Evolutionary conservation across 2,329 filamentous ascomycete species (phyloP), one percentile per base, ranked within the genome.

Genomic region (Phoma sp.): DNA sequence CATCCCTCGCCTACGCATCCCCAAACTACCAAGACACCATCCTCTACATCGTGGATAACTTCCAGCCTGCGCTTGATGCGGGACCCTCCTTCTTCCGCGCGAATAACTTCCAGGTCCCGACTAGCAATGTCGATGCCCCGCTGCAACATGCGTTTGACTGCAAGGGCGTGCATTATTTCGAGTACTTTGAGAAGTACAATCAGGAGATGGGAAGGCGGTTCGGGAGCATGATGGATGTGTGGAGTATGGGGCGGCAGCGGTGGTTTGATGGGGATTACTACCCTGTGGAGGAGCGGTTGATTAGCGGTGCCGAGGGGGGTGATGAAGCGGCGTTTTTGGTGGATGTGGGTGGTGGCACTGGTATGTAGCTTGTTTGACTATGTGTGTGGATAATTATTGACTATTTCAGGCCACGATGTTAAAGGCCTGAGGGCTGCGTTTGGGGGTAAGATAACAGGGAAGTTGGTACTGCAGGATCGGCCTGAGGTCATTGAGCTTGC

Each of bases 181-280:
- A 67, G 48, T 65, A 67, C 43, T 66, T 67, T 29, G 53, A 62
- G 18, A 54, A 55, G 2, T 55, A 45, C 7, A 42, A 61, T n/a
- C 64, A 53, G 2, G 63, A 66, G n/a, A 61, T 66, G 58, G 66
- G 66, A 1, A 43, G 60, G 6, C 32, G 65, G 4, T 69, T 69
- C 38, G 66, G 60, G 7, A 66, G 64, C 26, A 69, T 69, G 66
- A 69, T 69, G 64, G 59, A 61, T 20, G 46, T 57, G 12, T 69
- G 64, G 65, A 69, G 65, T 43, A 60, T 59, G 20, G 67, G 67
- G 0, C 53, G 65, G 9, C 65, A 64, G 33, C 25, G 62, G 7
- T 68, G 64, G 65, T 67, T 68, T 28, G 42, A 53, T 7, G 15
- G 42, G 3, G 63, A 55, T 1, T 68, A 62, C 33, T 69, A 69